These are phyloP conservation scores for Saksenaea vasiformis DNA, from an alignment of 371 early-diverging fungal species.

Conservation along the genomic window DNA sequence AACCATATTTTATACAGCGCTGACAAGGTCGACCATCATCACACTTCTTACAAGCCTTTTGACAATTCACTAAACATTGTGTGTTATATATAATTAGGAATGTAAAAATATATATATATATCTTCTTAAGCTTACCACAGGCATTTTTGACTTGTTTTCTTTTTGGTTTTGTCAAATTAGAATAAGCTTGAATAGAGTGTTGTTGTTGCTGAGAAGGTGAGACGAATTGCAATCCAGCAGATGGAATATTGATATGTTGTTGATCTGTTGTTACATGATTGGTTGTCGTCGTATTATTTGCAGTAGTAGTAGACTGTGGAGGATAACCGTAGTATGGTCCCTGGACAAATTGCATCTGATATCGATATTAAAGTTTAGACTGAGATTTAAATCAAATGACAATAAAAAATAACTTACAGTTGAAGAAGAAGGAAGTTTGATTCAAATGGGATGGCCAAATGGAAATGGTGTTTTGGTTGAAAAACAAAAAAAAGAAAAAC, in stretches of 20 bases:
- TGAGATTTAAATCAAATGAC: slow-evolving; percentile 1
- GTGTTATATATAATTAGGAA: not conserved
- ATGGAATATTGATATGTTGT: slow-evolving; percentile 21
- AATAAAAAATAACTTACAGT: not conserved
- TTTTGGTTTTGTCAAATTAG: slow-evolving; percentile 27
- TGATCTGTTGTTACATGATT: slow-evolving; percentile 17
- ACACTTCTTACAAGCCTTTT: slow-evolving; percentile 93
- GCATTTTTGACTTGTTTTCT: slow-evolving; percentile 84
- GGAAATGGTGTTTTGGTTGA: no score
- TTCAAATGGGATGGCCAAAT: not conserved
- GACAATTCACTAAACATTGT: slow-evolving; percentile 72
- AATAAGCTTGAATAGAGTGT: slow-evolving; percentile 1
- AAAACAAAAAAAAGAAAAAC: not conserved
- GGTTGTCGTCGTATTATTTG: slow-evolving; percentile 17
- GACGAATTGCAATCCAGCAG: slow-evolving; percentile 36
- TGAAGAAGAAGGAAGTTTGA: not conserved
- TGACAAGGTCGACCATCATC: slow-evolving; percentile 86
- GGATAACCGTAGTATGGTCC: slow-evolving; percentile 33
- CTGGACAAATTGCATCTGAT: slow-evolving; percentile 35
- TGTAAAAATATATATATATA: no score
- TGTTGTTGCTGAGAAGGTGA: slow-evolving; percentile 13
- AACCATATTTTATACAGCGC: slow-evolving; percentile 79
- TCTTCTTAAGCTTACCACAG: slow-evolving; percentile 72
- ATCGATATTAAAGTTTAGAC: not conserved
- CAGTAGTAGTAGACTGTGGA: slow-evolving; percentile 8